Evolutionary conservation across 495 filamentous ascomycete genomes (phyloP).

Genomic region (Lentithecium fluviatile): DNA sequence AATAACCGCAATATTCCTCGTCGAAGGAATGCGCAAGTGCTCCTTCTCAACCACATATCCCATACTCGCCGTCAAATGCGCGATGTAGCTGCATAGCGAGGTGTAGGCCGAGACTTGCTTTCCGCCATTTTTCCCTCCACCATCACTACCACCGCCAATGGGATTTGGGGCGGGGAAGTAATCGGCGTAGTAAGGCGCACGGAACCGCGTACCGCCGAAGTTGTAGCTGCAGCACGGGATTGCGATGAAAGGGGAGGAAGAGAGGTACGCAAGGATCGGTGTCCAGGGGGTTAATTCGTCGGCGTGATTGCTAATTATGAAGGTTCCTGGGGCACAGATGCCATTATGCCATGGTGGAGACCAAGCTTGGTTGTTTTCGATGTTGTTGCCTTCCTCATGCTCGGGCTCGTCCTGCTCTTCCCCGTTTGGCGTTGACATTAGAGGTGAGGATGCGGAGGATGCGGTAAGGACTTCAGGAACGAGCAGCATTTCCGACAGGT

Average conservation of each 20-base stretch:
- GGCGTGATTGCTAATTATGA: constrained; percentile 94
- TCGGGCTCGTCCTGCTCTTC: no score
- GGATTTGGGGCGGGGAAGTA: constrained; percentile 15
- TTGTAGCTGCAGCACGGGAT: constrained; percentile 95
- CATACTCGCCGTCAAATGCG: constrained; percentile 61
- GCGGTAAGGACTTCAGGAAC: constrained; percentile 61
- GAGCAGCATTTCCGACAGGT: constrained; percentile 69
- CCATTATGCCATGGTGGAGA: constrained; percentile 56
- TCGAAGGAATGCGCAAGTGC: constrained; percentile 82
- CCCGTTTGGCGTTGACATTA: not conserved
- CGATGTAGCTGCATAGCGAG: constrained; percentile 69
- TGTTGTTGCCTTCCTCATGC: no score
- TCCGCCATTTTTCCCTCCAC: no score
- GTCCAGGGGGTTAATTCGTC: constrained; percentile 97
- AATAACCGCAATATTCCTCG: constrained; percentile 77
- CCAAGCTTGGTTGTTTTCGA: no score
- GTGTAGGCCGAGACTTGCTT: constrained; percentile 62
- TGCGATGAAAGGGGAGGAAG: constrained; percentile 74
- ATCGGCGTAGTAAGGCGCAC: constrained; percentile 43
- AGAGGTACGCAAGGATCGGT: constrained; percentile 76
- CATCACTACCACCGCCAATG: no score
- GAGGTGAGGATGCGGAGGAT: not conserved
- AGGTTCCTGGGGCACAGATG: constrained; percentile 69
- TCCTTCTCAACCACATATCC: constrained; percentile 78
- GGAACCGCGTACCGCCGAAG: constrained; percentile 69